Conservation (phyloP, 352 stramenopile species). For the Saprolegnia parasitica region DNA sequence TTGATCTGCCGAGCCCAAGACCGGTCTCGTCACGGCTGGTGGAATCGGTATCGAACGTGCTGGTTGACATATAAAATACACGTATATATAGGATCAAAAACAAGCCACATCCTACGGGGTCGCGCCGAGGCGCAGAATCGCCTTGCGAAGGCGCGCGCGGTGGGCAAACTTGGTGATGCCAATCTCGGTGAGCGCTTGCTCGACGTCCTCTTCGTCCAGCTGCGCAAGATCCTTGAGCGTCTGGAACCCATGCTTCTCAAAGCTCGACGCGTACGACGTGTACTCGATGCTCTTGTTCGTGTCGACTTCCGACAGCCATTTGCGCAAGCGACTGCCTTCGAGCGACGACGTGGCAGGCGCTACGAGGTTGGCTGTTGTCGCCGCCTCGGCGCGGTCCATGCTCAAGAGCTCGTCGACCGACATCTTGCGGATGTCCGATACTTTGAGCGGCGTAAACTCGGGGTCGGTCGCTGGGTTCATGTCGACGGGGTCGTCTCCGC, state of each 20-base stretch:
- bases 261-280: conserved; percentile 46
- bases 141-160: conserved; percentile 59
- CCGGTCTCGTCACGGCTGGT: no score
- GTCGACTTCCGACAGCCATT: conserved; percentile 59
- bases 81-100: conserved; percentile 28
- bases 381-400: conserved; percentile 28
- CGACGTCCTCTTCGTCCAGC: conserved; percentile 61
- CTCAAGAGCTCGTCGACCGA: conserved; percentile 56
- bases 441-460: conserved; percentile 36
- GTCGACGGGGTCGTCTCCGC: conserved; percentile 45
- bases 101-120: neutral
- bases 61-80: neutral
- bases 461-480: conserved; percentile 38
- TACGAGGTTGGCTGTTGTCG: conserved; percentile 12
- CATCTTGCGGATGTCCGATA: conserved; percentile 43
- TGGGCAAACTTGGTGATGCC: conserved; percentile 75
- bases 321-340: conserved; percentile 35
- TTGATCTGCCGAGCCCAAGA: no score
- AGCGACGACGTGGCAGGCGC: conserved; percentile 9
- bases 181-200: conserved; percentile 69
- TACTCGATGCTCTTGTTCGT: conserved; percentile 45
- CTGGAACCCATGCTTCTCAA: conserved; percentile 63
- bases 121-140: conserved; percentile 44
- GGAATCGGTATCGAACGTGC: no score
- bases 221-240: conserved; percentile 52